phyloP scores from a whole-genome alignment of 148 eudicot species.

The Rhododendron ferrugineum region DNA sequence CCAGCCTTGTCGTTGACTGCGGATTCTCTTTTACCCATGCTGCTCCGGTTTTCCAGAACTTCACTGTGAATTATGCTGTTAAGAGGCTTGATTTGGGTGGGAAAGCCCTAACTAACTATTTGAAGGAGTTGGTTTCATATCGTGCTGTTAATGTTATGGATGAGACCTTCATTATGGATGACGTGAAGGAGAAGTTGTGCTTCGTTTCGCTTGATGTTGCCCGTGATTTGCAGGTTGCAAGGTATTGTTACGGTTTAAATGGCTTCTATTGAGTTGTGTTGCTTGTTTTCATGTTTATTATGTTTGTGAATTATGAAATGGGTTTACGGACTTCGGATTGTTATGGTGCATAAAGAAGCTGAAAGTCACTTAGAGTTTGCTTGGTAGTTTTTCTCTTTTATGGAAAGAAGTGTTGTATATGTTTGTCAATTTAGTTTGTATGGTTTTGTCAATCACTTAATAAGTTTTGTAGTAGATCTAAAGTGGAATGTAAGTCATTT shows the following conservation, averaged over 20 bases:
- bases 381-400: neutral
- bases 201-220: constrained; percentile 75
- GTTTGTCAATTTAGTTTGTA: neutral
- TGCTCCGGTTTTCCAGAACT: constrained; percentile 77
- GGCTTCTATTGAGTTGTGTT: neutral
- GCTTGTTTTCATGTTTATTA: neutral
- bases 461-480: neutral
- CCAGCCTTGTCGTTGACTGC: constrained; percentile 80
- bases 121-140: constrained; percentile 84
- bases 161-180: constrained; percentile 76
- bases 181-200: constrained; percentile 87
- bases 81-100: constrained; percentile 91
- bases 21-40: constrained; percentile 80
- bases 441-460: neutral
- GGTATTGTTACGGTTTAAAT: constrained; percentile 27
- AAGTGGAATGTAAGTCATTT: neutral
- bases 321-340: neutral
- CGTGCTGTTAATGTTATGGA: constrained; percentile 91
- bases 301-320: neutral
- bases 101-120: constrained; percentile 76
- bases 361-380: neutral
- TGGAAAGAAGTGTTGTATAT: neutral
- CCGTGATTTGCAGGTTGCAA: constrained; percentile 69
- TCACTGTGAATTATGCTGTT: constrained; percentile 69
- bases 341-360: neutral